phyloP scores from a whole-genome alignment of 805 yeast species.

The Ogataea kodamae region DNA sequence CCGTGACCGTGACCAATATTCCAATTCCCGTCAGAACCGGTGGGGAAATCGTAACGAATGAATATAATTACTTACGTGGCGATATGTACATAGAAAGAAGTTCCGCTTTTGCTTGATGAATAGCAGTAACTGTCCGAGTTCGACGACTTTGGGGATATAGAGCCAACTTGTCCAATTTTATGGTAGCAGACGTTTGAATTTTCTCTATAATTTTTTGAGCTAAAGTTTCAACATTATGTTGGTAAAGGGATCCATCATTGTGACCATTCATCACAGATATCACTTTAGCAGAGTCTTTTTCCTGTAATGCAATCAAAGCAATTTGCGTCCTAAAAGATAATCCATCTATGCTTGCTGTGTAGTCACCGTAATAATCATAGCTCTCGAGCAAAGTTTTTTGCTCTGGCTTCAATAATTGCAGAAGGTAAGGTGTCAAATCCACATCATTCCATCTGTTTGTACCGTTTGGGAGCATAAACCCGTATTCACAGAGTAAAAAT shows the following conservation, averaged over 20 bases:
- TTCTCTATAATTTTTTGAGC: conserved; percentile 35
- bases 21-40: too few species aligned
- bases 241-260: conserved; percentile 43
- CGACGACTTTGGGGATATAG: neutral
- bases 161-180: conserved; percentile 5
- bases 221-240: conserved; percentile 30
- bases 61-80: too few species aligned
- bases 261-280: conserved; percentile 43
- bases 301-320: conserved; percentile 61
- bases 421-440: conserved; percentile 52
- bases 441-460: conserved; percentile 65
- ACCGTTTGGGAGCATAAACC: conserved; percentile 51
- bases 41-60: too few species aligned
- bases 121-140: too few species aligned
- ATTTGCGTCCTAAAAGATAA: conserved; percentile 73
- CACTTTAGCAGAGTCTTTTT: conserved; percentile 33
- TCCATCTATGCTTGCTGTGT: conserved; percentile 52
- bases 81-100: too few species aligned
- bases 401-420: conserved; percentile 30
- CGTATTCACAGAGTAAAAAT: conserved; percentile 81
- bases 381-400: conserved; percentile 47
- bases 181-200: conserved; percentile 3
- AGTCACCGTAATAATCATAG: conserved; percentile 66
- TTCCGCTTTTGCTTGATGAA: too few species aligned
- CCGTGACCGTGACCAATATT: too few species aligned